phyloP scores from a whole-genome alignment of 202 grass and related monocot genomes.

The Setaria viridis region DNA sequence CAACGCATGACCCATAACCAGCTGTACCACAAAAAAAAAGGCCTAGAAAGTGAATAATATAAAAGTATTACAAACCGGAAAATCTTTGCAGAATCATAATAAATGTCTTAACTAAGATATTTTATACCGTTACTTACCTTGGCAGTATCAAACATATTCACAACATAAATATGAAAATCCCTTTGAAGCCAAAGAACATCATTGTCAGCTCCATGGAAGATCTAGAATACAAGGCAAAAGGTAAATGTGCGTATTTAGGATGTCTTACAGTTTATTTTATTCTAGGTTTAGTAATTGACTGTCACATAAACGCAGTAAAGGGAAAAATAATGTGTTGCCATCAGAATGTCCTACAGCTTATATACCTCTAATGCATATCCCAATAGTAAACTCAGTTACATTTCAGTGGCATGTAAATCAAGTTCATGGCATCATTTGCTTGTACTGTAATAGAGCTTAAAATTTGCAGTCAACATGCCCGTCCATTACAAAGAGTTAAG shows the following conservation, averaged over 20 bases:
- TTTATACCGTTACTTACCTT: conserved; percentile 57
- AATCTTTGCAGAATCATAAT: conserved; percentile 8
- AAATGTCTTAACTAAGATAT: conserved; percentile 11
- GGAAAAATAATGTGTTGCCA: not conserved
- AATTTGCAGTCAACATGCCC: conserved; percentile 16
- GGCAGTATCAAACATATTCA: conserved; percentile 98
- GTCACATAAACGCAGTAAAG: conserved; percentile 1
- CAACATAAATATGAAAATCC: conserved; percentile 97
- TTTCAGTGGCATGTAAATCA: conserved; percentile 13
- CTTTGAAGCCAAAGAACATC: conserved; percentile 97
- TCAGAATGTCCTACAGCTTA: conserved; percentile 3
- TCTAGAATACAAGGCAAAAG: conserved; percentile 50
- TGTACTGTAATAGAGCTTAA: conserved; percentile 35
- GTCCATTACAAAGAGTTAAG: conserved; percentile 2
- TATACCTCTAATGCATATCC: conserved; percentile 16
- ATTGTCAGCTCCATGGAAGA: conserved; percentile 97
- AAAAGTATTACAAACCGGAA: not conserved
- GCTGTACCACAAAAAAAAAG: too few relatives aligned
- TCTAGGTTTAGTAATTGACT: conserved; percentile 21
- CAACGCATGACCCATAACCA: too few relatives aligned
- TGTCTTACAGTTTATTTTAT: conserved; percentile 7
- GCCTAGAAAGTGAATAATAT: not conserved
- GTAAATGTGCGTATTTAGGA: conserved; percentile 15
- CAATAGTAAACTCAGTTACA: conserved; percentile 9
- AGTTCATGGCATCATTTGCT: not conserved